phyloP scores from a whole-genome alignment of 164 flowering plant species.

The Nelumbo lutea region DNA sequence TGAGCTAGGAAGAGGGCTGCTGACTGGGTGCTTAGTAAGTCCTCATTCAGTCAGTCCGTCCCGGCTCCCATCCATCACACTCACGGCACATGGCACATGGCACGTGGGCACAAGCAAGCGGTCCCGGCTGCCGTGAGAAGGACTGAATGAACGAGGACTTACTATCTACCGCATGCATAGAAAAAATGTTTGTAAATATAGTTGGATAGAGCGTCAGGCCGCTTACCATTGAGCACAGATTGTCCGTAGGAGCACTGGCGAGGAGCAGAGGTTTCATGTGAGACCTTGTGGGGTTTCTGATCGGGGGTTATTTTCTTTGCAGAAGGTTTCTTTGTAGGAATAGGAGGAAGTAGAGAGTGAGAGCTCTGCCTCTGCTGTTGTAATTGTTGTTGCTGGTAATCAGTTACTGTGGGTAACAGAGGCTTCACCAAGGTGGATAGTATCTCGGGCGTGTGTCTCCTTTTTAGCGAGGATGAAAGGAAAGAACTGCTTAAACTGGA shows the following conservation, averaged over 20 bases:
- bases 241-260: conserved; percentile 77
- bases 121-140: too few species aligned
- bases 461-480: conserved; percentile 61
- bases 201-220: neutral
- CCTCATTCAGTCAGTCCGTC: too few species aligned
- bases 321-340: conserved; percentile 40
- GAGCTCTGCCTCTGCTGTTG: conserved; percentile 56
- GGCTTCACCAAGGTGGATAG: conserved; percentile 52
- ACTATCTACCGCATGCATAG: too few species aligned
- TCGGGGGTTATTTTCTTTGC: conserved; percentile 28
- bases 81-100: too few species aligned
- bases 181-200: too few species aligned
- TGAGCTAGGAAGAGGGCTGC: too few species aligned
- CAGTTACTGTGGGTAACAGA: conserved; percentile 38
- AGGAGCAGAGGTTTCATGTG: conserved; percentile 56
- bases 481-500: conserved; percentile 74
- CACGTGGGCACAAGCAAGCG: too few species aligned
- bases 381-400: conserved; percentile 28
- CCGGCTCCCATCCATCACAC: too few species aligned
- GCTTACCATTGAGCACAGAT: conserved; percentile 80
- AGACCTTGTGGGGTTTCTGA: conserved; percentile 34
- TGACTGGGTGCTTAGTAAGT: too few species aligned
- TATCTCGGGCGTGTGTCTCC: conserved; percentile 84
- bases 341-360: conserved; percentile 54
- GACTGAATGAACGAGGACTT: too few species aligned